phyloP scores from a whole-genome alignment of 345 rosid species.

The Abelmoschus esculentus region DNA sequence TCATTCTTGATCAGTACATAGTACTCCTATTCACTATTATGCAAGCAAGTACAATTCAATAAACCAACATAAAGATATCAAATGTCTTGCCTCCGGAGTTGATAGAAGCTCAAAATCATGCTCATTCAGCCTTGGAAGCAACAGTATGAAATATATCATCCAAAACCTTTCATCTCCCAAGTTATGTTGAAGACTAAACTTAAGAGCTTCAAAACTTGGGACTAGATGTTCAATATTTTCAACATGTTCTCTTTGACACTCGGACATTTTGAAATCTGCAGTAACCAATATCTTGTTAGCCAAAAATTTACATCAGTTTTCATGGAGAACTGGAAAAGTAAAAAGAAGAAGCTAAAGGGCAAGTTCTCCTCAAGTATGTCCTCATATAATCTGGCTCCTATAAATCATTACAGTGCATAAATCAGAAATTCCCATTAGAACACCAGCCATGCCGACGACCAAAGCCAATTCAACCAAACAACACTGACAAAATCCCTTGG shows the following conservation, averaged over 20 bases:
- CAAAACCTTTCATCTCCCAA: constrained; percentile 49
- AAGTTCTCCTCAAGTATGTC: not conserved
- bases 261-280: constrained; percentile 60
- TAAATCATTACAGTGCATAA: not conserved
- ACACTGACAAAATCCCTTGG: not conserved
- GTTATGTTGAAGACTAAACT: constrained; percentile 29
- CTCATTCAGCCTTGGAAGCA: constrained; percentile 58
- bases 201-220: constrained; percentile 45
- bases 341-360: not conserved
- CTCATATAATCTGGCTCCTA: not conserved
- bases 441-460: not conserved
- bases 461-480: not conserved
- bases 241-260: constrained; percentile 49
- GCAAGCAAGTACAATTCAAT: not conserved
- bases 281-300: constrained; percentile 3
- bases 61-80: not conserved
- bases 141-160: constrained; percentile 62
- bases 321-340: not conserved
- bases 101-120: constrained; percentile 55
- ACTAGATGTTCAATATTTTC: constrained; percentile 43
- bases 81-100: constrained; percentile 42
- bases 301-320: not conserved
- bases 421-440: not conserved
- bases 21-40: too few species aligned
- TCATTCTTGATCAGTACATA: too few species aligned